phyloP scores from a whole-genome alignment of 495 filamentous ascomycete species.

The Aspergillus cristatus region DNA sequence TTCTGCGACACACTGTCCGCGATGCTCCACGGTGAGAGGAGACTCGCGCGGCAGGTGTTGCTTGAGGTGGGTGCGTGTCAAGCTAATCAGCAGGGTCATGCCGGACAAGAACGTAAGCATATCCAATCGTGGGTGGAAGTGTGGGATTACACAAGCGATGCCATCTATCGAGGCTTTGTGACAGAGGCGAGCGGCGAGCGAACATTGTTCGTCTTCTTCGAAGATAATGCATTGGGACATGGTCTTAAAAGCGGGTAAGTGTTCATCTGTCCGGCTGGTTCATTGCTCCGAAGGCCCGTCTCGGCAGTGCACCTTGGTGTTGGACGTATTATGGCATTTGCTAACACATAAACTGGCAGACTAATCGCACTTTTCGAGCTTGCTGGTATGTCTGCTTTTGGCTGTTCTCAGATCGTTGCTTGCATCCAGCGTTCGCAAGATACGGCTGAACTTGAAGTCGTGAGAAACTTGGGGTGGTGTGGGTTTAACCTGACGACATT shows the following conservation, averaged over 20 bases:
- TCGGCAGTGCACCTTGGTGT: neutral
- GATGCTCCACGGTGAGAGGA: constrained; percentile 94
- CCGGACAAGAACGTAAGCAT: constrained; percentile 18
- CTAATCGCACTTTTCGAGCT: constrained; percentile 88
- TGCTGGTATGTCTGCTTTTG: constrained; percentile 56
- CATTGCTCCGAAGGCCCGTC: neutral
- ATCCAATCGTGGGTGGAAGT: constrained; percentile 63
- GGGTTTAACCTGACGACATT: constrained; percentile 78
- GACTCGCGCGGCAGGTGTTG: constrained; percentile 51
- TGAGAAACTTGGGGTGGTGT: constrained; percentile 82
- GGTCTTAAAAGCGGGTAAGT: constrained; percentile 84
- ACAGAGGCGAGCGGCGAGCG: constrained; percentile 51
- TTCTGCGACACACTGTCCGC: constrained; percentile 89
- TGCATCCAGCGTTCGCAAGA: constrained; percentile 62
- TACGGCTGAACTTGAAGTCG: constrained; percentile 51
- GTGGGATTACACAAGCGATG: constrained; percentile 79
- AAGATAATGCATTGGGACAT: constrained; percentile 52
- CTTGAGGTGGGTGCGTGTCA: constrained; percentile 66
- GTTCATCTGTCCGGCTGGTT: neutral
- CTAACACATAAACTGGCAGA: constrained; percentile 33
- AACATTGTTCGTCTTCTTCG: constrained; percentile 83
- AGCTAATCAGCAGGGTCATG: constrained; percentile 21
- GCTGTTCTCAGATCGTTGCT: constrained; percentile 67
- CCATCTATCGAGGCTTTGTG: constrained; percentile 77
- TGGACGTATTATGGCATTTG: constrained; percentile 3